Evolutionary conservation across 2,329 filamentous ascomycete genomes (phyloP).

Genomic region (Pseudogymnoascus sp.): DNA sequence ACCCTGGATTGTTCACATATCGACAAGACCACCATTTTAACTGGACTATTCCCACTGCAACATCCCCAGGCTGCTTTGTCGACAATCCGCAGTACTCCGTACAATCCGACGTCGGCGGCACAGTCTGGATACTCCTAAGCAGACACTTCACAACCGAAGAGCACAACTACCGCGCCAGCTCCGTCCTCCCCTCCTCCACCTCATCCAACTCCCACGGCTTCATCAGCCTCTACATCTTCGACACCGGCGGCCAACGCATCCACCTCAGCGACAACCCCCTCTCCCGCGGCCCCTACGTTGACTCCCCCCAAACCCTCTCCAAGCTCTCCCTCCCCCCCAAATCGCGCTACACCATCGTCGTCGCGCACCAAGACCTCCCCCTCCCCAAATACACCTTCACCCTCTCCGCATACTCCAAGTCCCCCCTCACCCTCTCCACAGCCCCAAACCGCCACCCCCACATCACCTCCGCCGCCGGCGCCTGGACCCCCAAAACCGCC

Average conservation of each 20-base stretch:
- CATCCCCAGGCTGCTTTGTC: slow-evolving; percentile 46
- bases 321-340: slow-evolving; percentile 51
- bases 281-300: slow-evolving; percentile 77
- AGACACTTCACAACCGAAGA: slow-evolving; percentile 73
- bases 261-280: slow-evolving; percentile 64
- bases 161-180: slow-evolving; percentile 28
- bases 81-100: slow-evolving; percentile 68
- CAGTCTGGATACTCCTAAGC: slow-evolving; percentile 76
- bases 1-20: slow-evolving; percentile 70
- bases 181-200: slow-evolving; percentile 27
- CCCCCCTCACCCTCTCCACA: slow-evolving; percentile 49
- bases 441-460: slow-evolving; percentile 46
- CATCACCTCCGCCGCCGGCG: slow-evolving; percentile 48
- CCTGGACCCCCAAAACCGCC: slow-evolving; percentile 72
- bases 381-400: slow-evolving; percentile 74
- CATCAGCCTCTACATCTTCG: slow-evolving; percentile 79
- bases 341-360: slow-evolving; percentile 50
- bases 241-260: slow-evolving; percentile 60
- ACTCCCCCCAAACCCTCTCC: slow-evolving; percentile 85
- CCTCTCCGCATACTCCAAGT: slow-evolving; percentile 68
- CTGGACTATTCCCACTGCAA: slow-evolving; percentile 55
- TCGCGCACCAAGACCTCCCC: slow-evolving; percentile 72
- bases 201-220: slow-evolving; percentile 53
- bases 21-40: slow-evolving; percentile 85
- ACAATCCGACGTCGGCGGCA: slow-evolving; percentile 46